Evolutionary conservation across 495 filamentous ascomycete species (phyloP).

Genomic region (Diplogelasinospora grovesii): DNA sequence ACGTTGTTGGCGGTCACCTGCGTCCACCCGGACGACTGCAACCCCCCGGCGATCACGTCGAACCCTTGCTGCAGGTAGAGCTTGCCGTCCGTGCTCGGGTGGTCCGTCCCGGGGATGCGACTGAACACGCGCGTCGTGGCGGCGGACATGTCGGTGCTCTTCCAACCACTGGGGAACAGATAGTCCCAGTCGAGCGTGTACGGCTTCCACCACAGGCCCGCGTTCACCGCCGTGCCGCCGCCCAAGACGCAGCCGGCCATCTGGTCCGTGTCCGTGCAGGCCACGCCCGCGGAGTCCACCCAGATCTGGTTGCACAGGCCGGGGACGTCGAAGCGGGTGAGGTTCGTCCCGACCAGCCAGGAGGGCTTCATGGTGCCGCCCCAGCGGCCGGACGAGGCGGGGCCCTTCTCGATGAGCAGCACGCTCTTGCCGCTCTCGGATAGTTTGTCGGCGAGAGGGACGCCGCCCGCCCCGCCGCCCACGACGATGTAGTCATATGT

Average conservation of each 20-base stretch:
- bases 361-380: slow-evolving; percentile 53
- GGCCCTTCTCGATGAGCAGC: slow-evolving; percentile 60
- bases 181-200: slow-evolving; percentile 59
- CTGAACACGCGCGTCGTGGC: slow-evolving; percentile 56
- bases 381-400: slow-evolving; percentile 51
- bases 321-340: slow-evolving; percentile 75
- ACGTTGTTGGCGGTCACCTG: slow-evolving; percentile 53
- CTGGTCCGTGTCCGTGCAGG: slow-evolving; percentile 62
- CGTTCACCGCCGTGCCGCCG: slow-evolving; percentile 71
- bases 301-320: slow-evolving; percentile 69
- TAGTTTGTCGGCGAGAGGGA: slow-evolving; percentile 58
- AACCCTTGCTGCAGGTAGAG: slow-evolving; percentile 64
- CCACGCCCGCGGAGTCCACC: slow-evolving; percentile 53
- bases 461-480: slow-evolving; percentile 58
- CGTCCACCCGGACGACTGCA: slow-evolving; percentile 54
- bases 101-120: slow-evolving; percentile 63
- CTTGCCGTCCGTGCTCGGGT: slow-evolving; percentile 60
- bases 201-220: slow-evolving; percentile 49
- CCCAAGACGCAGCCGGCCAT: slow-evolving; percentile 76
- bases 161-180: slow-evolving; percentile 70
- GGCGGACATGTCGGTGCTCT: slow-evolving; percentile 52
- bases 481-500: slow-evolving; percentile 64
- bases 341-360: slow-evolving; percentile 57
- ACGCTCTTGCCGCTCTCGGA: slow-evolving; percentile 57
- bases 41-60: slow-evolving; percentile 48